Evolutionary conservation across 345 rosid species (phyloP).

Genomic region (Xanthoceras sorbifolium): DNA sequence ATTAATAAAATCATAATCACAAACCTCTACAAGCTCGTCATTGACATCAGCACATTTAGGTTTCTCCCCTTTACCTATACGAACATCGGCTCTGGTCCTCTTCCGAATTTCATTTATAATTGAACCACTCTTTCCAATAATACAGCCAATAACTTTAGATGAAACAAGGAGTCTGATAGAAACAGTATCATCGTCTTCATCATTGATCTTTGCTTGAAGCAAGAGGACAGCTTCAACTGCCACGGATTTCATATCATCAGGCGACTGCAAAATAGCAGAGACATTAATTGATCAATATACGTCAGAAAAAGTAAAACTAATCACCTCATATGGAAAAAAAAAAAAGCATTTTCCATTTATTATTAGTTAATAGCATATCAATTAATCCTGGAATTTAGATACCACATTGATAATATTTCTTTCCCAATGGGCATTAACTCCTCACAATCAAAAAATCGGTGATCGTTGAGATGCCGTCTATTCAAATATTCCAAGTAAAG

Average conservation of each 20-base stretch:
- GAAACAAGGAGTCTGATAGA: constrained; percentile 76
- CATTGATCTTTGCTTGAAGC: constrained; percentile 88
- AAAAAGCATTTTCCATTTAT: background rate
- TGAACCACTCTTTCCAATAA: constrained; percentile 92
- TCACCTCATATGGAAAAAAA: background rate
- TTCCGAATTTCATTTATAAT: constrained; percentile 89
- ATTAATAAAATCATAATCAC: background rate
- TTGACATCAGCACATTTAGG: constrained; percentile 68
- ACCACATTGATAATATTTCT: background rate
- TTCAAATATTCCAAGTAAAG: background rate
- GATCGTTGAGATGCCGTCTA: background rate
- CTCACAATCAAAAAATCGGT: background rate
- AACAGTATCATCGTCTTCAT: constrained; percentile 63
- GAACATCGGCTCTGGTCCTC: constrained; percentile 77
- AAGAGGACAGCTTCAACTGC: constrained; percentile 88
- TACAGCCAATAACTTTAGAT: constrained; percentile 89
- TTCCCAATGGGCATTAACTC: background rate
- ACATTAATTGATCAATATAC: background rate
- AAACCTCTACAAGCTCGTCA: constrained; percentile 92
- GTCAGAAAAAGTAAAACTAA: background rate
- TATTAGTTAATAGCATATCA: background rate
- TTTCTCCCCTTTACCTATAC: constrained; percentile 73
- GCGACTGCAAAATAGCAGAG: constrained; percentile 50
- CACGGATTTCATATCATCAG: constrained; percentile 90
- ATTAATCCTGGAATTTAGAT: background rate